Evolutionary conservation across 2,329 filamentous ascomycete genomes (phyloP), one percentile per base, ranked within the genome.

Genomic region (Penicillium italicum): DNA sequence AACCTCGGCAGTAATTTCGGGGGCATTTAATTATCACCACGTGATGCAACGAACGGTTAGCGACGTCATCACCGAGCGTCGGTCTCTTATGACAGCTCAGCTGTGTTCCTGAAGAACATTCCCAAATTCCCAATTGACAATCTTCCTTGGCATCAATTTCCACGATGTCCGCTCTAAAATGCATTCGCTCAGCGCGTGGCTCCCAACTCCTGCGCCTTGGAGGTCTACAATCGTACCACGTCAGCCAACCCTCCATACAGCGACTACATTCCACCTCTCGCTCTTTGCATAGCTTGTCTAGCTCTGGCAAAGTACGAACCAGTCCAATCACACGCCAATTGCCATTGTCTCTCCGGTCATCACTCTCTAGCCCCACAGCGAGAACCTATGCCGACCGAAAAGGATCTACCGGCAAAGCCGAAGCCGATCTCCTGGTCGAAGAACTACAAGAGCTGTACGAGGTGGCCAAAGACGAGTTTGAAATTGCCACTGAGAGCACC

Each of bases 401-500:
- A 28, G n/a, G 31, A 36, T 55, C 38, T 6, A 51, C 55, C 22
- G 69, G 65, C 8, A 71, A 68, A 57, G 55, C 59, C 10, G 65
- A 70, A 48, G 65, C 65, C 0, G 72, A 74, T 50, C 54, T 66
- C 5, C 62, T 74, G 14, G 69, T 74, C 44, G 71, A 73, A 28
- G 72, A 74, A 53, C 30, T 74, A 3, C 69, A 74, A 60, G 72
- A 74, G 45, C 62, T 74, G 59, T 74, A 68, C 58, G 73, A 76
- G 53, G 73, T 73, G 0, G 76, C 77, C 4, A 72, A 73, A 56
- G 77, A 80, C 60, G 77, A 80, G 62, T 77, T 79, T 54, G 77
- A 80, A 66, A 79, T 80, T 58, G 77, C 77, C 4, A 72, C 72
- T 0, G 77, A 80, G 52, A 77, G 76, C 58, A 79, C 77, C 1